Percentiles rank a stretch among this genome's conserved stretches.
Evolutionary conservation across 805 yeast species (phyloP).

Genomic region (Candida piceae): DNA sequence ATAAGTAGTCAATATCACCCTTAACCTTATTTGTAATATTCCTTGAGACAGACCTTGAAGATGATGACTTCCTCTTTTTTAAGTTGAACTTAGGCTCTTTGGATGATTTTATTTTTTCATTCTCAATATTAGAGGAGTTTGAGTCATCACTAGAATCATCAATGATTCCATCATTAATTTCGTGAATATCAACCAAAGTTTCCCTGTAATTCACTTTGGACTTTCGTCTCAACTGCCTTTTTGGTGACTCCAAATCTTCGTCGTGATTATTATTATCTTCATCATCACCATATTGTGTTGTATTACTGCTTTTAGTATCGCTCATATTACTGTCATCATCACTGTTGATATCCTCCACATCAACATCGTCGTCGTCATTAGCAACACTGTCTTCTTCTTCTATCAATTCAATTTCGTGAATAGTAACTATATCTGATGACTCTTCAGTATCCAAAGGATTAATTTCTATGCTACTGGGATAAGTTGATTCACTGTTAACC

Average conservation of each 20-base stretch:
- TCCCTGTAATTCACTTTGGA: background rate
- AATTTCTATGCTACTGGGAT: background rate
- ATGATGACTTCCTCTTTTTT: background rate
- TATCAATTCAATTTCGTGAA: too few relatives aligned
- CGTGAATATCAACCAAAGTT: background rate
- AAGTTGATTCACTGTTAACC: background rate
- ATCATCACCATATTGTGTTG: too few relatives aligned
- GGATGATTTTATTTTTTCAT: background rate
- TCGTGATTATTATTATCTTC: background rate
- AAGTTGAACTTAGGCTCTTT: background rate
- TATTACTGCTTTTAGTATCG: background rate
- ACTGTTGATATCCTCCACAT: too few relatives aligned
- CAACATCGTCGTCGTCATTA: too few relatives aligned
- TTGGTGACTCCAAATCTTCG: background rate
- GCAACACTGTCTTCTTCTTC: too few relatives aligned
- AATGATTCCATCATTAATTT: background rate
- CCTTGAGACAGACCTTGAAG: too few relatives aligned
- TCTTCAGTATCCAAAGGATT: too few relatives aligned
- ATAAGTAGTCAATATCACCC: too few relatives aligned
- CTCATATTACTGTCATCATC: too few relatives aligned
- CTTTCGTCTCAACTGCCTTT: background rate
- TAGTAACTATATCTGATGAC: too few relatives aligned
- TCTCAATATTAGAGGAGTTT: too few relatives aligned
- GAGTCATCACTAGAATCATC: background rate
- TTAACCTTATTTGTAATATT: too few relatives aligned